These are phyloP conservation scores for Penicillium lividum DNA, from an alignment of 495 filamentous ascomycete species.

Conservation along the genomic window DNA sequence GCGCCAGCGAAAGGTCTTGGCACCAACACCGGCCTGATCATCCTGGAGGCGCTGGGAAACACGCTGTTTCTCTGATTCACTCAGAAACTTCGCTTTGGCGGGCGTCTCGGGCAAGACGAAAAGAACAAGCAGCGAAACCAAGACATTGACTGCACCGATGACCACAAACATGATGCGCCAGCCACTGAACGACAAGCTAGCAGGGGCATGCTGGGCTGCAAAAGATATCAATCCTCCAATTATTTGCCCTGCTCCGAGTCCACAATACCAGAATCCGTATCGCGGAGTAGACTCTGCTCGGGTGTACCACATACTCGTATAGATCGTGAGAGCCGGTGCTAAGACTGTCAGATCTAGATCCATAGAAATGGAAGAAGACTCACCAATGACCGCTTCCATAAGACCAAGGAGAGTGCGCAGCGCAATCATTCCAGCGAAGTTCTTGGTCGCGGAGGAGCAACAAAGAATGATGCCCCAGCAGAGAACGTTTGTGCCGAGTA, in stretches of 20 bases:
- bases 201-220: slow-evolving; percentile 41
- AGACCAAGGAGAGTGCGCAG: slow-evolving; percentile 62
- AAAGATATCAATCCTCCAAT: slow-evolving; percentile 61
- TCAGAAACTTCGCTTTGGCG: slow-evolving; percentile 57
- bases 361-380: slow-evolving; percentile 10
- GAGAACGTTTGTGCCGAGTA: slow-evolving; percentile 50
- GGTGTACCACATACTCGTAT: slow-evolving; percentile 57
- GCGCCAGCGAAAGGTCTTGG: slow-evolving; percentile 39
- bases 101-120: slow-evolving; percentile 61
- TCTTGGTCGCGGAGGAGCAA: slow-evolving; percentile 21
- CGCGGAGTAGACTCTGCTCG: slow-evolving; percentile 61
- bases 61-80: slow-evolving; percentile 51
- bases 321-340: slow-evolving; percentile 52
- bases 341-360: background rate
- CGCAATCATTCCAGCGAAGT: slow-evolving; percentile 22
- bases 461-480: slow-evolving; percentile 46
- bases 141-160: slow-evolving; percentile 58
- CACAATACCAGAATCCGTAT: slow-evolving; percentile 64
- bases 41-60: slow-evolving; percentile 41
- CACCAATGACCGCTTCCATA: slow-evolving; percentile 62
- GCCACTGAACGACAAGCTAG: slow-evolving; percentile 41
- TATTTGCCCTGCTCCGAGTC: slow-evolving; percentile 62
- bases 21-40: slow-evolving; percentile 60
- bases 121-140: slow-evolving; percentile 51
- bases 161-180: slow-evolving; percentile 69